These are phyloP conservation scores for Ilex aquifolium DNA, from an alignment of 257 asterid species.

Conservation along the genomic window DNA sequence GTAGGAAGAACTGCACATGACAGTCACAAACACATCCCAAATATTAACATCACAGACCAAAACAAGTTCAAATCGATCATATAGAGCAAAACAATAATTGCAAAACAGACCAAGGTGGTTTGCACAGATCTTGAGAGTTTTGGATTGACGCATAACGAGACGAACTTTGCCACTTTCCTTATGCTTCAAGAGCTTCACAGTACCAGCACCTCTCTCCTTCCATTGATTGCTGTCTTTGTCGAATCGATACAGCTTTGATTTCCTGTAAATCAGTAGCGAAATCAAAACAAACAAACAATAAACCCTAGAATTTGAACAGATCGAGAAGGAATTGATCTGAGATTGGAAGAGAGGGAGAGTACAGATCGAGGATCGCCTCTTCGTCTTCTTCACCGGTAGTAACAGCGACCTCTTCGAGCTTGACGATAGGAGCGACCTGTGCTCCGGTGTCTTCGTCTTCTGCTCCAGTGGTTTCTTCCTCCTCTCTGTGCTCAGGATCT, in stretches of 20 bases:
- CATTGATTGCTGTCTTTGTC: conserved; percentile 46
- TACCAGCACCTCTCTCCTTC: conserved; percentile 54
- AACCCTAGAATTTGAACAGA: conserved; percentile 7
- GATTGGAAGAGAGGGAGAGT: background rate
- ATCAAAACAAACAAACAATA: background rate
- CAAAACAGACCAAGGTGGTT: conserved; percentile 36
- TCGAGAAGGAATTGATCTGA: conserved; percentile 1
- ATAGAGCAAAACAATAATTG: background rate
- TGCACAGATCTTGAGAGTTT: conserved; percentile 54
- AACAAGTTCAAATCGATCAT: background rate
- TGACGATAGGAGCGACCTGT: conserved; percentile 56
- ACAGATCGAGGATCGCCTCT: conserved; percentile 43
- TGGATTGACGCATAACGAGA: conserved; percentile 45
- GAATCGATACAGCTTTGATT: conserved; percentile 44
- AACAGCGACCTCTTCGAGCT: conserved; percentile 48
- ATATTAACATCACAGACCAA: background rate
- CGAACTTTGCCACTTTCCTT: conserved; percentile 40
- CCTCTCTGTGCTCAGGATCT: conserved; percentile 37
- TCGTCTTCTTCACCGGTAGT: conserved; percentile 62
- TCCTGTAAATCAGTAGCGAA: conserved; percentile 16
- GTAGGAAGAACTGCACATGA: conserved; percentile 30
- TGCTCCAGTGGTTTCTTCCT: conserved; percentile 32
- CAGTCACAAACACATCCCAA: background rate
- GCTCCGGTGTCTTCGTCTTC: conserved; percentile 73
- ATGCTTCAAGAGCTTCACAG: conserved; percentile 41